Evolutionary conservation across 306 rosid genomes (phyloP).

Genomic region (Lablab purpureus): DNA sequence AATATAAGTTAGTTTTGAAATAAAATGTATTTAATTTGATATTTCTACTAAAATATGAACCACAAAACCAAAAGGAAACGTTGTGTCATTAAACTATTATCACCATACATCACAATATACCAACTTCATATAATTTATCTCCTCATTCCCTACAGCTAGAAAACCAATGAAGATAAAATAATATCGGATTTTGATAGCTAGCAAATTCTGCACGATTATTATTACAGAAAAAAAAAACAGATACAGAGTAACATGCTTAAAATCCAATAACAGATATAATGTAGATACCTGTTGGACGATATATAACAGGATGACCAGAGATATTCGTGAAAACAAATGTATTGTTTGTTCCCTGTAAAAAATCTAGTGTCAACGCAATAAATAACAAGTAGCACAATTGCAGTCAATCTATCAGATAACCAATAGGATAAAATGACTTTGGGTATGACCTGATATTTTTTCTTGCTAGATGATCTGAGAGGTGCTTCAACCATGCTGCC

Average conservation of each 20-base stretch:
- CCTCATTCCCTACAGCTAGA: slow-evolving; percentile 12
- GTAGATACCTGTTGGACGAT: slow-evolving; percentile 88
- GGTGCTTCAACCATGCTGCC: slow-evolving; percentile 97
- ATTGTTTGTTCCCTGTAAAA: slow-evolving; percentile 83
- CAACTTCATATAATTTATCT: slow-evolving; percentile 7
- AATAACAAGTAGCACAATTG: slow-evolving; percentile 24
- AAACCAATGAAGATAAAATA: not conserved
- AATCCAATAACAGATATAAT: not conserved
- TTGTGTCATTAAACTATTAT: slow-evolving; percentile 4
- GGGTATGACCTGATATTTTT: slow-evolving; percentile 80
- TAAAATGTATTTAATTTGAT: not conserved
- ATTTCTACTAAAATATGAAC: not conserved
- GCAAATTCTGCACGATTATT: not conserved
- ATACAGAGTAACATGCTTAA: not conserved
- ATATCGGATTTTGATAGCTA: slow-evolving; percentile 19
- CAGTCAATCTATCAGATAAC: not conserved
- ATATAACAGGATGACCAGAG: slow-evolving; percentile 72
- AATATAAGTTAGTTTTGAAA: slow-evolving; percentile 3
- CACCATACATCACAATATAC: slow-evolving; percentile 23
- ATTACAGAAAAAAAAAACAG: not conserved
- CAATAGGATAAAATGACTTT: slow-evolving; percentile 30
- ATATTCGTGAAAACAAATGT: slow-evolving; percentile 84
- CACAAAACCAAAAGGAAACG: not conserved
- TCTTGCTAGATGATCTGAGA: slow-evolving; percentile 71
- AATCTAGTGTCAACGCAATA: slow-evolving; percentile 44